A percentile compares a stretch with the other conserved stretches of the same genome.
Conservation (phyloP, 495 filamentous ascomycete species). For the Beverwykella pulmonaria region DNA sequence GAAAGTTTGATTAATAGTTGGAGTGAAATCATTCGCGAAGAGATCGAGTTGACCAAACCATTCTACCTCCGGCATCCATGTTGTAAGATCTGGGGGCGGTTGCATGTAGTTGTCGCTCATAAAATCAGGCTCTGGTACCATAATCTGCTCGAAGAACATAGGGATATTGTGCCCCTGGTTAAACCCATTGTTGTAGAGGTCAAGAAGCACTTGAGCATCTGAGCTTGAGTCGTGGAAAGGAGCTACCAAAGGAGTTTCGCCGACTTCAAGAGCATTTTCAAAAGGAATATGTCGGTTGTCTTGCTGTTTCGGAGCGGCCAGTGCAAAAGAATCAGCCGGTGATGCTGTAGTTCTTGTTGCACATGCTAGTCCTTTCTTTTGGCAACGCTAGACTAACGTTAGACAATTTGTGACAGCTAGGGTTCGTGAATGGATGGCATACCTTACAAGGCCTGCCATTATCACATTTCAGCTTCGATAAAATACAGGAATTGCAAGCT, state of each 20-base stretch:
- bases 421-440: too few species aligned
- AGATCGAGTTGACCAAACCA: conserved; percentile 6
- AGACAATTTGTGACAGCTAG: too few species aligned
- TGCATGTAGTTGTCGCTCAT: not conserved
- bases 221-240: not conserved
- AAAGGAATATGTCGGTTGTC: not conserved
- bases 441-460: conserved; percentile 4
- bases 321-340: too few species aligned
- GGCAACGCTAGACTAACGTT: not conserved
- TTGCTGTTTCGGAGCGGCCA: not conserved
- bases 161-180: conserved; percentile 5
- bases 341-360: not conserved
- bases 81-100: not conserved
- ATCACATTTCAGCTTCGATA: conserved; percentile 11
- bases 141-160: conserved; percentile 8
- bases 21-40: conserved; percentile 7
- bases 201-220: not conserved
- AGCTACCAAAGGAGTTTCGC: too few species aligned
- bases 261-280: not conserved
- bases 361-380: not conserved
- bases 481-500: conserved; percentile 6
- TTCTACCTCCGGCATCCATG: conserved; percentile 5
- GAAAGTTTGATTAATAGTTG: conserved; percentile 3
- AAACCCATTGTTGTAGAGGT: not conserved
- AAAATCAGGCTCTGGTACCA: conserved; percentile 8